Base-by-base conservation (phyloP, 2,329 filamentous ascomycete species). In the Fusarium buharicum region DNA sequence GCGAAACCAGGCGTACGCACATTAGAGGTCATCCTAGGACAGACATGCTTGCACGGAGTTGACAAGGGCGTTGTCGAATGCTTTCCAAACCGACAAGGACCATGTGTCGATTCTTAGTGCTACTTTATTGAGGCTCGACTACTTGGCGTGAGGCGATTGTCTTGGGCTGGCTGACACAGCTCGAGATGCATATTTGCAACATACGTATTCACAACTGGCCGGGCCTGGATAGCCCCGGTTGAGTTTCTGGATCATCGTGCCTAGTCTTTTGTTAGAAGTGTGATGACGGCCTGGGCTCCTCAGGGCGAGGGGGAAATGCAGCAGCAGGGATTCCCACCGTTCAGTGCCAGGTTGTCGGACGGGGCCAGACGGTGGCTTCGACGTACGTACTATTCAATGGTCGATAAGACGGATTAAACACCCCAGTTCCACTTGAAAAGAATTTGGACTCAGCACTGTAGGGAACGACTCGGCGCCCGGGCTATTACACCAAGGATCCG, bases 301-400 rank as follows among this genome's bases (percentile, higher is more conserved):
- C 56, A 59, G 40, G 36, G 55, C 55, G 64, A 69, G 56, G 58
- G 60, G 51, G 48, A 64, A 49, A 64, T 64, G 60, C 48, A 61
- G 53, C 50, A 34, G 48, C 61, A 64, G 55, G 61, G 61, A 64
- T 64, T 50, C 28, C 55, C 60, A 64, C 60, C 56, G 60, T 64
- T 60, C 60, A 53, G 36, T 61, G 60, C 64, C 66, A 68, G 67
- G 66, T 68, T 68, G 64, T 66, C 59, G 64, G 61, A 69, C 55
- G 66, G 64, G 61, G 63, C 59, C 55, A 59, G 63, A 62, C 59
- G 66, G 68, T 70, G 68, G 68, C 68, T 70, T 69, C 65, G 53
- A 59, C 22, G 22, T 59, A 16, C 55, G 53, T 59, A 31, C 46
- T 20, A 64, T 67, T 70, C 64, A 68, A 58, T 69, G 55, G 66